Evolutionary conservation across 306 rosid species (phyloP).

Genomic region (Lathyrus aphaca): DNA sequence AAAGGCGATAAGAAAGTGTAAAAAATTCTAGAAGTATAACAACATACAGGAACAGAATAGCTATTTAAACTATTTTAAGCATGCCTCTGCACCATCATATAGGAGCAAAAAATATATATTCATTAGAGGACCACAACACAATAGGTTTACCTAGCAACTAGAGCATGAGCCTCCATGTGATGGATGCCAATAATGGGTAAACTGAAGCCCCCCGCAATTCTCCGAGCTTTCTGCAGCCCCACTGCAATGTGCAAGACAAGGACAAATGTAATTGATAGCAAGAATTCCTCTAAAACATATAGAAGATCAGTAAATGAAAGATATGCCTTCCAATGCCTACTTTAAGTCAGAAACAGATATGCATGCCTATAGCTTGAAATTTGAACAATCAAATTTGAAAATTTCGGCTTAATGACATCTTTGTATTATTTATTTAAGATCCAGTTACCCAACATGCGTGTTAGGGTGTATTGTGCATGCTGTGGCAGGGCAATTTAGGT

Average conservation of each 20-base stretch:
- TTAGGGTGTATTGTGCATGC: not conserved
- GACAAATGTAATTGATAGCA: slow-evolving; percentile 31
- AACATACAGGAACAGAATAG: slow-evolving; percentile 28
- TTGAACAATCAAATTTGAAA: slow-evolving; percentile 3
- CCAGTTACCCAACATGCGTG: slow-evolving; percentile 4
- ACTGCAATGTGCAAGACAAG: slow-evolving; percentile 57
- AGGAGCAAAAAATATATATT: slow-evolving; percentile 9
- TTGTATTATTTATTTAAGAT: slow-evolving; percentile 34
- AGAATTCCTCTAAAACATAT: slow-evolving; percentile 26
- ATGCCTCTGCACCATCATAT: slow-evolving; percentile 17
- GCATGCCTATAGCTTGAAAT: slow-evolving; percentile 14
- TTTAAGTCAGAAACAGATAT: slow-evolving; percentile 25
- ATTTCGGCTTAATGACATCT: not conserved
- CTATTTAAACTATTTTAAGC: slow-evolving; percentile 26
- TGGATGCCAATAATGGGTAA: slow-evolving; percentile 88
- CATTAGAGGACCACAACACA: slow-evolving; percentile 13
- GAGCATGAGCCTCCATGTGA: slow-evolving; percentile 99
- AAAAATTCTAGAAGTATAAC: slow-evolving; percentile 17
- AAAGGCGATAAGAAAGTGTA: slow-evolving; percentile 1
- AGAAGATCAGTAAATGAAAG: slow-evolving; percentile 18
- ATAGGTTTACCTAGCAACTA: slow-evolving; percentile 80
- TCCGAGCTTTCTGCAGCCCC: slow-evolving; percentile 87
- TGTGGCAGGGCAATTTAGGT: not conserved
- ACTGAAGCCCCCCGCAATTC: slow-evolving; percentile 62
- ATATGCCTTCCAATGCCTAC: slow-evolving; percentile 23